These are phyloP conservation scores for Adiantum capillusveneris DNA, from an alignment of 75 land plant species.

Conservation along the genomic window DNA sequence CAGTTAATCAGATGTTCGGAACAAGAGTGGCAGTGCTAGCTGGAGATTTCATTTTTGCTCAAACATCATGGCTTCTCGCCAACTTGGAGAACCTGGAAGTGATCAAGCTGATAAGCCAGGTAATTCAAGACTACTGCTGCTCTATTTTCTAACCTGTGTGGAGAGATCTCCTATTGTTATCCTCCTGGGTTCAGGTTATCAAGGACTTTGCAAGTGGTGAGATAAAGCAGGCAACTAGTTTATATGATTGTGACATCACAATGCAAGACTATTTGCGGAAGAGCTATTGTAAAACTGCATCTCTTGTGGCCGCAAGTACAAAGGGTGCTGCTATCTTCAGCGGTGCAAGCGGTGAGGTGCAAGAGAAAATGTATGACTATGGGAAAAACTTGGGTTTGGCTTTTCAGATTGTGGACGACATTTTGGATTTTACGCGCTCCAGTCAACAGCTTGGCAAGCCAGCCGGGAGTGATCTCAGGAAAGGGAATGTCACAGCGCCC, in stretches of 20 bases:
- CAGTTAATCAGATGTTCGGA: slow-evolving; percentile 81
- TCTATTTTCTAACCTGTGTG: no score
- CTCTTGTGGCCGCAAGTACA: slow-evolving; percentile 88
- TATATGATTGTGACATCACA: slow-evolving; percentile 82
- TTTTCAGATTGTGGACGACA: slow-evolving; percentile 96
- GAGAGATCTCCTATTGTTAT: no score
- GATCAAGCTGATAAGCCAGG: slow-evolving; percentile 97
- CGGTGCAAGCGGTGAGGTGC: slow-evolving; percentile 35
- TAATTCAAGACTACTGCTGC: no score
- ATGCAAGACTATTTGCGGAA: slow-evolving; percentile 81
- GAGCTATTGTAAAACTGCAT: slow-evolving; percentile 96
- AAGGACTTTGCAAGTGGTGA: slow-evolving; percentile 99
- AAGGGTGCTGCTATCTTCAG: slow-evolving; percentile 94
- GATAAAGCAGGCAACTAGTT: slow-evolving; percentile 85
- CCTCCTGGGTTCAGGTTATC: slow-evolving; percentile 72
- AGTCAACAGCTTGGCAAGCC: slow-evolving; percentile 95
- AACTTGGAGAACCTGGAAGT: slow-evolving; percentile 97
- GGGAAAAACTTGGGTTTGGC: slow-evolving; percentile 89
- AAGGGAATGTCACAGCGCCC: slow-evolving; percentile 94
- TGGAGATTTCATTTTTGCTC: slow-evolving; percentile 99
- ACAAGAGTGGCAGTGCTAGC: slow-evolving; percentile 95
- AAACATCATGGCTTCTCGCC: slow-evolving; percentile 96
- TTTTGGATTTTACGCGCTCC: slow-evolving; percentile 93
- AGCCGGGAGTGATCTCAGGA: slow-evolving; percentile 77
- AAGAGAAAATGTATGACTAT: slow-evolving; percentile 75